A percentile compares a stretch with the other conserved stretches of the same genome.
phyloP scores from a whole-genome alignment of 345 rosid species.

The Gossypium sturtianum region DNA sequence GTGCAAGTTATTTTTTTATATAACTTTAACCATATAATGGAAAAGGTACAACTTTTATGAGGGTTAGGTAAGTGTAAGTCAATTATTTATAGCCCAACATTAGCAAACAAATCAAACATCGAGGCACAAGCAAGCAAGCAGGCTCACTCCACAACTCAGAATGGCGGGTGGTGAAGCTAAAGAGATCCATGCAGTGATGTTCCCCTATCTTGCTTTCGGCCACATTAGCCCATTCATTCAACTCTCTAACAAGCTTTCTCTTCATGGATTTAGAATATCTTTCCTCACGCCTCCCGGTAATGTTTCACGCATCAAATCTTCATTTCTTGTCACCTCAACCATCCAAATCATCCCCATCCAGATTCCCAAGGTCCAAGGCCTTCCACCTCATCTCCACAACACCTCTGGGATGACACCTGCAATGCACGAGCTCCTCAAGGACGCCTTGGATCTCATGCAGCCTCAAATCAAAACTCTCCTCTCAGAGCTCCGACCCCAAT shows the following conservation, averaged over 20 bases:
- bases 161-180: background rate
- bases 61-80: too few species aligned
- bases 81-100: too few species aligned
- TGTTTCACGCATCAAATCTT: slow-evolving; percentile 15
- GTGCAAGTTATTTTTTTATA: too few species aligned
- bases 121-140: too few species aligned
- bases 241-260: slow-evolving; percentile 20
- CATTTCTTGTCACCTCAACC: slow-evolving; percentile 5
- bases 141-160: too few species aligned
- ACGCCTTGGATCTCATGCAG: slow-evolving; percentile 28
- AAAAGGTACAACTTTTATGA: too few species aligned
- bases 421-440: slow-evolving; percentile 23
- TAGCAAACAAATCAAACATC: too few species aligned
- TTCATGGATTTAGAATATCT: slow-evolving; percentile 19
- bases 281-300: slow-evolving; percentile 11
- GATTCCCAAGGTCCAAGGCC: slow-evolving; percentile 21
- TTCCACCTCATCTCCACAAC: slow-evolving; percentile 23
- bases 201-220: slow-evolving; percentile 25
- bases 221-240: slow-evolving; percentile 21
- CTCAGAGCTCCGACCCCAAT: slow-evolving; percentile 25
- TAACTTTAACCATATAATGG: too few species aligned
- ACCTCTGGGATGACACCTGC: slow-evolving; percentile 27
- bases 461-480: slow-evolving; percentile 21
- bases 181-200: slow-evolving; percentile 16
- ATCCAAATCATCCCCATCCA: slow-evolving; percentile 6